Evolutionary conservation across 2,329 filamentous ascomycete genomes (phyloP), one percentile per base, ranked within the genome.

Genomic region (Hypomyces rosellus): DNA sequence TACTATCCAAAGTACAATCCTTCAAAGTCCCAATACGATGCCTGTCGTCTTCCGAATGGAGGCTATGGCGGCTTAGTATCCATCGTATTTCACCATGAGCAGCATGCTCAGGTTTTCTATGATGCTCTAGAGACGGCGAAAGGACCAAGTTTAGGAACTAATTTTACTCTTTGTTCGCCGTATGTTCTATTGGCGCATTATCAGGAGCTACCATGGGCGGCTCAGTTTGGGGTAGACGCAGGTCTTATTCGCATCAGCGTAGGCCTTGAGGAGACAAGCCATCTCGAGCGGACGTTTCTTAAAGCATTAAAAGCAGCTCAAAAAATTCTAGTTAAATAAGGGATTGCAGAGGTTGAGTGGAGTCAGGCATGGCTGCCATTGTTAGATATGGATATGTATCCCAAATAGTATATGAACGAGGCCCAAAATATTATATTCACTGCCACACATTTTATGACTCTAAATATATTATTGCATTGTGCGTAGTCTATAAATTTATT

Each of bases 171-270:
- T 36, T 86, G 86, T 51, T 95, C 86, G 45, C 93, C 93, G 0
- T 99, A 96, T 66, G 89, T 93, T 18, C 74, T 99, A 34, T 70
- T 99, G 33, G 93, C 93, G 4, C 93, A 99, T 68, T 99, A 93
- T 62, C 76, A 80, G 42, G 93, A 99, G 73, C 68, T 97, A 39
- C 85, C 91, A n/a, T 99, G 93, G 93, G 89, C 88, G 40, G 82
- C 79, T 22, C 75, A 84, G 53, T 92, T 86, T 65, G 89, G 91
- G 0, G 88, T 96, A 3, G 86, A 93, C 49, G 81, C 82, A 1
- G 81, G 89, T 64, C 69, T 99, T 50, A 78, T 97, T 44, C 80
- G 93, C 39, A 82, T 97, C 57, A 96, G 91, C 62, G 87, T 97
- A 48, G 93, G 93, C 0, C 69, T 99, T 46, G 93, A 99, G 66